Base-by-base conservation (phyloP, 2,329 filamentous ascomycete species). In the Pseudogymnoascus sp. region DNA sequence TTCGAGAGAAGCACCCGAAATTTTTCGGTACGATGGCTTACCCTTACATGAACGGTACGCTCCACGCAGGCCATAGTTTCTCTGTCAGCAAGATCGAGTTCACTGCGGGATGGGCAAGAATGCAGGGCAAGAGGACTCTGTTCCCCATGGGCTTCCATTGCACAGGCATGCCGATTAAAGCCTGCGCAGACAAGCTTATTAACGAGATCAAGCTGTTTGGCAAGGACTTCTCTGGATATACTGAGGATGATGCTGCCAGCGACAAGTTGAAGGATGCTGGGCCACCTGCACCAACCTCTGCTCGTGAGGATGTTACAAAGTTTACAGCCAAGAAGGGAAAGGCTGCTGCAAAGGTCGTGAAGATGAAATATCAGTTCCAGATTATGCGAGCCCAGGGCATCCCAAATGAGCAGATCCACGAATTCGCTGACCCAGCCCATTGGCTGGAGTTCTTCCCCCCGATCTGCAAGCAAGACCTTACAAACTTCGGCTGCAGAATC, bases 111-210 rank as follows among this genome's bases (percentile, higher is more conserved):
- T 93, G 91, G 73, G 88, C 89, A 56, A 84, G 93, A 63, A 96
- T 98, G 91, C 86, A 92, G 75, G 95, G 95, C 72, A 93, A 93
- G 81, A 84, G 89, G 61, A 83, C 88, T 63, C 81, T 98, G 61
- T 97, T 95, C 75, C 95, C 95, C 63, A 88, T 95, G 72, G 95
- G 93, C 33, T 99, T 92, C 80, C 95, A 99, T 81, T 91, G 89
- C 78, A 98, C 93, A 0, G 95, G 95, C 70, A 96, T 99, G 89
- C 92, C 93, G 53, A 99, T 99, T 81, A 97, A 97, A 78, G 93
- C 95, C 5, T 96, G 91, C 72, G 92, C 95, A 62, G 93, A 99
- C 81, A 98, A 98, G 81, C 85, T 99, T 53, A 86, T 89, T 64
- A 87, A 91, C 66, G 95, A 99, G 78, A 88, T 98, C 63, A 86